Evolutionary conservation across 345 rosid genomes (phyloP).

Genomic region (Isatis tinctoria): DNA sequence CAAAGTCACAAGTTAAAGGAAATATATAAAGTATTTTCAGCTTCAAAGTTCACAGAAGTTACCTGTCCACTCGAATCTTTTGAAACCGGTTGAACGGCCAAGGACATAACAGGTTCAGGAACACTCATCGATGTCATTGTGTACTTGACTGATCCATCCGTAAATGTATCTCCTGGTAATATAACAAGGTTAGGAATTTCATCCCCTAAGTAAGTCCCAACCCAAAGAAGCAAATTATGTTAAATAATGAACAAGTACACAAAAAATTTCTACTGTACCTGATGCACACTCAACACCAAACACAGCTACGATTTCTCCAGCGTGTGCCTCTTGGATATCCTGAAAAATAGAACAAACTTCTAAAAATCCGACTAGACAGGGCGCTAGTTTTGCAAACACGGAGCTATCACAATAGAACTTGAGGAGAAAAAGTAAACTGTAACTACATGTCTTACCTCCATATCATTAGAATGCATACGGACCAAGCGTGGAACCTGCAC

Average conservation of each 20-base stretch:
- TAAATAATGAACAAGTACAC: not conserved
- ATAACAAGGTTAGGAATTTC: not conserved
- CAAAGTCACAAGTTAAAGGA: not conserved
- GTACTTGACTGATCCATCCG: constrained; percentile 87
- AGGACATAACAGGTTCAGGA: constrained; percentile 98
- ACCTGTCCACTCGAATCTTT: constrained; percentile 99
- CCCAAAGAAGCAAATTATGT: not conserved
- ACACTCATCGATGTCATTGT: constrained; percentile 99
- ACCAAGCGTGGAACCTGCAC: constrained; percentile 89
- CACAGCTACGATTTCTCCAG: constrained; percentile 98
- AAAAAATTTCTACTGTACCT: constrained; percentile 43
- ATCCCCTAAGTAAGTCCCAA: not conserved
- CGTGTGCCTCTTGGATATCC: constrained; percentile 99
- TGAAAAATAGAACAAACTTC: constrained; percentile 23
- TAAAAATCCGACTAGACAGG: not conserved
- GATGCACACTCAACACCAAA: constrained; percentile 99
- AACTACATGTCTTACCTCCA: constrained; percentile 62
- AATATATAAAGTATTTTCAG: not conserved
- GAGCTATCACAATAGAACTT: not conserved
- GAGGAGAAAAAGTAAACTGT: constrained; percentile 1
- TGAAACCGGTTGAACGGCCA: constrained; percentile 95
- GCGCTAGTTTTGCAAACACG: not conserved
- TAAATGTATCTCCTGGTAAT: constrained; percentile 83
- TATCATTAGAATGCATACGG: constrained; percentile 95
- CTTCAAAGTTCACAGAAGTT: constrained; percentile 11